Conservation (phyloP, 1,284 basidiomycete species). For the Taiwanofungus camphoratus region DNA sequence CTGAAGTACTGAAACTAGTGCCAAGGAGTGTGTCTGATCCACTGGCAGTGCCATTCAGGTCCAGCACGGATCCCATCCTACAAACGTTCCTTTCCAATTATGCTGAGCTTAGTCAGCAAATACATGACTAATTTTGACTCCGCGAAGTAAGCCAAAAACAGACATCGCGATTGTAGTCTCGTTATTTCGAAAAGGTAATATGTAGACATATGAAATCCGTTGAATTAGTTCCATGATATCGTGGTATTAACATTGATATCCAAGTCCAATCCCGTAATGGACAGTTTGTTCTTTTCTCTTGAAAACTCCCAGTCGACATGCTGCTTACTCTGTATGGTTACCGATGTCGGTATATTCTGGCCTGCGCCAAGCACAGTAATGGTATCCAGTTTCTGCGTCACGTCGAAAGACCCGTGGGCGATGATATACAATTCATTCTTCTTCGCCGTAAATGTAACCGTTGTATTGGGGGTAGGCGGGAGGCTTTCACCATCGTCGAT, state of each 20-base stretch:
- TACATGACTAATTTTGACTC: too few species aligned
- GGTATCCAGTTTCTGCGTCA: conserved; percentile 25
- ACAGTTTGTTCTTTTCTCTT: conserved; percentile 17
- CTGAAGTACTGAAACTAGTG: too few species aligned
- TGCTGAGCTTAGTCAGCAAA: too few species aligned
- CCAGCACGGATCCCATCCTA: too few species aligned
- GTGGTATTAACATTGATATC: not conserved
- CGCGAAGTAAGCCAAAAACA: too few species aligned
- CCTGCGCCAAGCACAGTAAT: conserved; percentile 32
- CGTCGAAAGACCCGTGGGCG: conserved; percentile 29
- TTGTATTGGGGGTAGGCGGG: conserved; percentile 45
- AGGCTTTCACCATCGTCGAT: conserved; percentile 60
- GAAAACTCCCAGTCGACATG: conserved; percentile 16
- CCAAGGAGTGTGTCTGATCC: too few species aligned
- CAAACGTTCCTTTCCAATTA: too few species aligned
- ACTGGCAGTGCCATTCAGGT: too few species aligned
- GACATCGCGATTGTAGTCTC: too few species aligned
- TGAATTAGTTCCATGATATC: not conserved
- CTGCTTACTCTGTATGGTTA: conserved; percentile 11
- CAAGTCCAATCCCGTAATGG: conserved; percentile 11
- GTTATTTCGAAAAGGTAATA: too few species aligned
- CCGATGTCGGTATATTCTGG: conserved; percentile 18
- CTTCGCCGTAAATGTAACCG: conserved; percentile 34
- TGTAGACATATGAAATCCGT: too few species aligned
- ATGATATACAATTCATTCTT: conserved; percentile 30